Evolutionary conservation across 2,329 filamentous ascomycete genomes (phyloP), one percentile per base, ranked within the genome.

Genomic region (Paraphoma chrysanthemicola): DNA sequence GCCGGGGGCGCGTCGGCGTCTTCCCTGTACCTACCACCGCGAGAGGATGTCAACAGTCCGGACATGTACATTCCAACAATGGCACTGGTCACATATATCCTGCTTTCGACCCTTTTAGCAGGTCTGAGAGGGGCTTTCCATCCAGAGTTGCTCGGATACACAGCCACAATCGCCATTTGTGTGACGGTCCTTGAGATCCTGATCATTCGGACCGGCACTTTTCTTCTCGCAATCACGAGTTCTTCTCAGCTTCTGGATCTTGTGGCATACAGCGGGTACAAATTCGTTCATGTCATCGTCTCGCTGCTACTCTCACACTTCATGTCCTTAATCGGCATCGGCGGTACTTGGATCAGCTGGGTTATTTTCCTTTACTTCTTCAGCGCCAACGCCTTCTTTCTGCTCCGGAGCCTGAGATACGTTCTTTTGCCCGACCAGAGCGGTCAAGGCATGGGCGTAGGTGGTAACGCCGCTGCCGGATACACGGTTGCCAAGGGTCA

Each of bases 41-140:
- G 95, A 63, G 94, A 99, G 77, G 95, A 99, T 74, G 84, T 98
- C 78, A 99, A 99, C 80, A 96, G 92, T 64, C 95, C 96, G 14
- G 95, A 99, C 79, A 98, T 99, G 93, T 99, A 99, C 81, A 99
- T 99, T 69, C 93, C 93, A 14, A 76, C 96, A 71, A 99, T 99
- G 95, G 94, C 95, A 1, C 83, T 99, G 51, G 93, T 98, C 45
- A 99, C 95, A 23, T 99, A 99, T 78, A 96, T 99, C 63, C 89
- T 99, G 33, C 86, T 99, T 10, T 96, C 92, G 5, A 95, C 94
- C 0, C 84, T 98, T 42, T 84, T 99, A 53, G 94, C 94, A 8
- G 95, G 95, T 43, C 84, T 99, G 44, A 86, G 92, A 50, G 94
- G 95, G 29, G 88, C 92, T 63, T 99, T 99, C 81, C 90, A 97